phyloP scores from a whole-genome alignment of 164 flowering plant genomes.

The Stephania cephalantha region DNA sequence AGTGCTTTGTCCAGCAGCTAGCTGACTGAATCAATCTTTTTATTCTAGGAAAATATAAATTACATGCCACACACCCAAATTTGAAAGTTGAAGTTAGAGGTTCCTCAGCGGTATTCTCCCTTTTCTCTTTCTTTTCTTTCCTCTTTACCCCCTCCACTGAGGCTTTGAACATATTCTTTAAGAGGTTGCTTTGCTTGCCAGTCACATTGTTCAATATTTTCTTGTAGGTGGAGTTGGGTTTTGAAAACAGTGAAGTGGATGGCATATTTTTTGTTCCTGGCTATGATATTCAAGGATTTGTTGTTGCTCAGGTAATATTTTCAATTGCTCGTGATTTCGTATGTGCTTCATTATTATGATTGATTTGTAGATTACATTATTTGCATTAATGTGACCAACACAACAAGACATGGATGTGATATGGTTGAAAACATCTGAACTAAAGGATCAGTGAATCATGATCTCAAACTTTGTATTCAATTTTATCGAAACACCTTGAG shows the following conservation, averaged over 20 bases:
- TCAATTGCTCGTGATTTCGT: background rate
- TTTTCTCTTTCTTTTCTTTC: constrained; percentile 2
- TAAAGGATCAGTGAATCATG: no score
- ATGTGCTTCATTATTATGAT: background rate
- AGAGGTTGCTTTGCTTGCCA: background rate
- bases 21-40: constrained; percentile 8
- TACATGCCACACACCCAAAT: constrained; percentile 72
- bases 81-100: constrained; percentile 66
- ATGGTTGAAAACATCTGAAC: no score
- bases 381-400: background rate
- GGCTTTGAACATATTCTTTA: background rate
- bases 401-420: no score
- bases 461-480: no score
- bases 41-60: constrained; percentile 61
- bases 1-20: background rate
- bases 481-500: no score
- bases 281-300: constrained; percentile 74
- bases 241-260: constrained; percentile 62
- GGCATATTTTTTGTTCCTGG: constrained; percentile 87
- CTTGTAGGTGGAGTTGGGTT: constrained; percentile 83
- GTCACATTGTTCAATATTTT: background rate
- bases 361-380: background rate
- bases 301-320: constrained; percentile 82
- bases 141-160: background rate
- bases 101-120: constrained; percentile 60